Evolutionary conservation across 495 filamentous ascomycete species (phyloP).

Genomic region (Tuber magnatum): DNA sequence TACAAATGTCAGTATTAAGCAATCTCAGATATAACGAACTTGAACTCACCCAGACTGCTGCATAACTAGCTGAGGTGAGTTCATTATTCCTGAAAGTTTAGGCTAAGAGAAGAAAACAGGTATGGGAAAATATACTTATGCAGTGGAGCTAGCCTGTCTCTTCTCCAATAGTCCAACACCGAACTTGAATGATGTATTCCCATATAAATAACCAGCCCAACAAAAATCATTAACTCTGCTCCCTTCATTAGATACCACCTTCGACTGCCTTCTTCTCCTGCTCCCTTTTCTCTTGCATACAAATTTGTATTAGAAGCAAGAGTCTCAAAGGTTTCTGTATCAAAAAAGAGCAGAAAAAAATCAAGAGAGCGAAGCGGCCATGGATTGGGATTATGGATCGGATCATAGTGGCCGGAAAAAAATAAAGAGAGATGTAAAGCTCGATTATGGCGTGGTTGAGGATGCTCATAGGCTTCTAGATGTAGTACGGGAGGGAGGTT

Average conservation of each 20-base stretch:
- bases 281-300: neutral
- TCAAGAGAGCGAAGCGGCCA: too few species aligned
- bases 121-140: constrained; percentile 6
- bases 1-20: too few species aligned
- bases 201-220: constrained; percentile 11
- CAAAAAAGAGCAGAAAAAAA: constrained; percentile 7
- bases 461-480: too few species aligned
- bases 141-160: neutral
- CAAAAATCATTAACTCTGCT: constrained; percentile 6
- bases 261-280: neutral
- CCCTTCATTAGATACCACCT: neutral
- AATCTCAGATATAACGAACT: too few species aligned
- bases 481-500: too few species aligned
- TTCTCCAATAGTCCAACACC: neutral
- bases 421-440: too few species aligned
- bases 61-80: too few species aligned
- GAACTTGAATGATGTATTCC: neutral
- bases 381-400: too few species aligned
- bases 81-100: neutral
- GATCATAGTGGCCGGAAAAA: too few species aligned
- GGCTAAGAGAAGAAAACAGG: too few species aligned
- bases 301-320: neutral
- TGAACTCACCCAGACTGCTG: too few species aligned
- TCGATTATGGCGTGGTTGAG: too few species aligned
- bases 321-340: neutral